Percentiles rank a stretch among this genome's conserved stretches.
Conservation (phyloP, 2,329 filamentous ascomycete species). For the Scorias spongiosa region DNA sequence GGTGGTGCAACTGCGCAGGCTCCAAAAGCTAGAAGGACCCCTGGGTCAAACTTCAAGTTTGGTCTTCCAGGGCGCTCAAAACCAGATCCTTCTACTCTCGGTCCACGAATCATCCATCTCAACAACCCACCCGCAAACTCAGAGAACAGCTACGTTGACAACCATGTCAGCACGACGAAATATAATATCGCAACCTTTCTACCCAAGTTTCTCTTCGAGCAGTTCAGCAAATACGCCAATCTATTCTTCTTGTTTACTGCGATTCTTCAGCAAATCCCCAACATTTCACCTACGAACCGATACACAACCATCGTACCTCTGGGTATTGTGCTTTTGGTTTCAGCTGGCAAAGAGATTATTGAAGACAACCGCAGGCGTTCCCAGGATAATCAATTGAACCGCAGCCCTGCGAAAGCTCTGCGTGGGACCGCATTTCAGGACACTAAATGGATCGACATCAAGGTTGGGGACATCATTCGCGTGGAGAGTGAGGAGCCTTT, state of each 20-base stretch:
- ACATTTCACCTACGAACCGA: constrained; percentile 83
- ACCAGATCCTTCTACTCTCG: constrained; percentile 76
- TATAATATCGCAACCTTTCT: constrained; percentile 90
- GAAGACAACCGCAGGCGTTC: constrained; percentile 84
- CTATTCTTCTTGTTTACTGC: constrained; percentile 98
- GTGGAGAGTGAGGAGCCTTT: constrained; percentile 93
- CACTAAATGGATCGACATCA: constrained; percentile 84
- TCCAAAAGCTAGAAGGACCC: constrained; percentile 36
- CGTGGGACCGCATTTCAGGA: constrained; percentile 73
- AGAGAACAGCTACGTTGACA: constrained; percentile 81
- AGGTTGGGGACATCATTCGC: constrained; percentile 80
- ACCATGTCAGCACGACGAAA: constrained; percentile 94
- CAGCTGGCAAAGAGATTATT: constrained; percentile 82
- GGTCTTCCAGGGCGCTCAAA: constrained; percentile 66
- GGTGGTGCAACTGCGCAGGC: constrained; percentile 1
- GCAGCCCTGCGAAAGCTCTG: constrained; percentile 69
- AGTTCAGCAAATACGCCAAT: constrained; percentile 98
- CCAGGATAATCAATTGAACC: constrained; percentile 76
- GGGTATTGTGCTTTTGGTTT: constrained; percentile 78
- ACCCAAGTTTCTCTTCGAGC: constrained; percentile 93
- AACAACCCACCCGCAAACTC: constrained; percentile 93
- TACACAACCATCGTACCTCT: constrained; percentile 97
- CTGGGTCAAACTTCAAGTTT: constrained; percentile 75
- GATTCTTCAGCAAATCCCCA: constrained; percentile 83
- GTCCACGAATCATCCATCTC: constrained; percentile 81